These are phyloP conservation scores for Penicillium sp. DNA, from an alignment of 2,329 filamentous ascomycete genomes.

Conservation along the genomic window DNA sequence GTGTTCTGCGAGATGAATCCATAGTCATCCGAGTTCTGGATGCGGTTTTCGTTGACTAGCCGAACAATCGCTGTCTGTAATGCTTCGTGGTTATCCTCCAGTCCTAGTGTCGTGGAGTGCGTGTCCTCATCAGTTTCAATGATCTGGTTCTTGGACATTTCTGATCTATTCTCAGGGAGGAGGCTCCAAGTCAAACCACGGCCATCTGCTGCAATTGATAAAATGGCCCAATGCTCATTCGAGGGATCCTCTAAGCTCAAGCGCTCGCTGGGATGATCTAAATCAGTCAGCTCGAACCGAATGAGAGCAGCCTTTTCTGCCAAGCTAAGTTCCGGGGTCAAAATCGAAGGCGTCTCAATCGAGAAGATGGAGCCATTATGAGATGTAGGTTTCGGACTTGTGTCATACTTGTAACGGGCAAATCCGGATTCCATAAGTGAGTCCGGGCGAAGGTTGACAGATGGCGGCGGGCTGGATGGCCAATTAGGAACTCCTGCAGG, in stretches of 20 bases:
- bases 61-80: slow-evolving; percentile 77
- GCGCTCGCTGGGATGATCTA: slow-evolving; percentile 38
- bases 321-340: slow-evolving; percentile 27
- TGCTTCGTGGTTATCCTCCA: slow-evolving; percentile 78
- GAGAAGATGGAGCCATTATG: slow-evolving; percentile 31
- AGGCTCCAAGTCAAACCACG: slow-evolving; percentile 67
- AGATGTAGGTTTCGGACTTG: slow-evolving; percentile 25
- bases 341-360: slow-evolving; percentile 31
- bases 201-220: slow-evolving; percentile 75
- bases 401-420: slow-evolving; percentile 33
- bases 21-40: slow-evolving; percentile 57
- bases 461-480: slow-evolving; percentile 19
- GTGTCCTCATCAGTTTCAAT: slow-evolving; percentile 52
- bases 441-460: slow-evolving; percentile 22
- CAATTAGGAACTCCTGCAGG: slow-evolving; percentile 28
- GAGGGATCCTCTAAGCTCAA: slow-evolving; percentile 72
- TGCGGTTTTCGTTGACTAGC: slow-evolving; percentile 78
- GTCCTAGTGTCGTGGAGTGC: slow-evolving; percentile 49
- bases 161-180: slow-evolving; percentile 48
- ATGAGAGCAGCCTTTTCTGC: slow-evolving; percentile 40
- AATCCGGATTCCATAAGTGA: slow-evolving; percentile 33
- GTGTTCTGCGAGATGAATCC: slow-evolving; percentile 5
- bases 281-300: slow-evolving; percentile 42
- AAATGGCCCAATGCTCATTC: slow-evolving; percentile 76
- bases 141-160: slow-evolving; percentile 62